A percentile compares a stretch with the other conserved stretches of the same genome.
Evolutionary conservation across 176 grass and related monocot species (phyloP).

Genomic region (Carex pumila): DNA sequence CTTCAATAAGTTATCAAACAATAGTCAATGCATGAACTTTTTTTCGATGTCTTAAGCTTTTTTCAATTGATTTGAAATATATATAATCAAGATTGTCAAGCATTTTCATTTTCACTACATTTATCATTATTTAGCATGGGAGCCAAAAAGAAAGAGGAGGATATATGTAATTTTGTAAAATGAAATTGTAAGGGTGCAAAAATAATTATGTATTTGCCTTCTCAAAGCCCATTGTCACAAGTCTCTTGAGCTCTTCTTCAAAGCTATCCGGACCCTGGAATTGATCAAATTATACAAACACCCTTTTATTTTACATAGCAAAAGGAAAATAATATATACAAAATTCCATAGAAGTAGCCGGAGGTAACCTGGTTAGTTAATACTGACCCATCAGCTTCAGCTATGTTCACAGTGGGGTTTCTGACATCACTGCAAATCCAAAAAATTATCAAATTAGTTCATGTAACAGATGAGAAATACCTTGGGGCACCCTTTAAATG

Average conservation of each 20-base stretch:
- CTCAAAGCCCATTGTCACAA: constrained; percentile 90
- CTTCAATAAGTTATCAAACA: neutral
- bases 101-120: neutral
- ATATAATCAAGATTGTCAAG: neutral
- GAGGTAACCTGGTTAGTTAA: constrained; percentile 48
- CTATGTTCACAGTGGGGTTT: constrained; percentile 38
- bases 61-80: neutral
- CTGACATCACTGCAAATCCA: constrained; percentile 20
- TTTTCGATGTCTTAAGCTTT: neutral
- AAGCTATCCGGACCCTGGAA: constrained; percentile 69
- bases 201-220: constrained; percentile 46
- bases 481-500: neutral
- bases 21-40: neutral
- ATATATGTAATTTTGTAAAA: constrained; percentile 5
- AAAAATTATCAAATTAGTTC: neutral
- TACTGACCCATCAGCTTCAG: constrained; percentile 47
- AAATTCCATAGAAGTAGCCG: neutral
- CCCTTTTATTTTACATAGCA: constrained; percentile 3
- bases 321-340: constrained; percentile 5
- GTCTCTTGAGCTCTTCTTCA: constrained; percentile 90
- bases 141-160: neutral
- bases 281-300: constrained; percentile 18
- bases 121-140: neutral
- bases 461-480: neutral
- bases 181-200: neutral